These are phyloP conservation scores for Falciphora oryzae DNA, from an alignment of 2,329 filamentous ascomycete species.

Conservation along the genomic window DNA sequence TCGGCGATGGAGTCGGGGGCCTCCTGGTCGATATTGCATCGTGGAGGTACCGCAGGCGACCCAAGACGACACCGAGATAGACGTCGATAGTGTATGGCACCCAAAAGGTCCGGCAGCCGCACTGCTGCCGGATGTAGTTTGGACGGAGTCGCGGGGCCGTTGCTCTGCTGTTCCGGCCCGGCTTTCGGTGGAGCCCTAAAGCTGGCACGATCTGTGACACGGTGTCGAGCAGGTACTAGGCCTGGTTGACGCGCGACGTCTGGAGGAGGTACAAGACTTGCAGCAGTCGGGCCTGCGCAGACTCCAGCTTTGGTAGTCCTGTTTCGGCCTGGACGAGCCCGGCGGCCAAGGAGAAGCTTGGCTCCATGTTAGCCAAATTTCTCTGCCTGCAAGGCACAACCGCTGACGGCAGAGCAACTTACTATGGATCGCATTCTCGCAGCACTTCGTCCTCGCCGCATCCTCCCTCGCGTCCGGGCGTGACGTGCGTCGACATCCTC, in stretches of 20 bases:
- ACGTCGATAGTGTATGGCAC: conserved; percentile 56
- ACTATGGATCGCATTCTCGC: conserved; percentile 2
- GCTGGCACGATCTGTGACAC: conserved; percentile 45
- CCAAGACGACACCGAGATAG: conserved; percentile 58
- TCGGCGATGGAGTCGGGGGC: conserved; percentile 52
- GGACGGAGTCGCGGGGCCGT: conserved; percentile 13
- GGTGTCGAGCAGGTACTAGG: conserved; percentile 54
- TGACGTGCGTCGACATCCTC: not conserved
- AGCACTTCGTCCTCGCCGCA: conserved; percentile 34
- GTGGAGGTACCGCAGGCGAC: conserved; percentile 53
- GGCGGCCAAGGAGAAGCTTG: conserved; percentile 33
- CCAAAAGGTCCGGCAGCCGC: conserved; percentile 55
- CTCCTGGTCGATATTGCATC: conserved; percentile 58
- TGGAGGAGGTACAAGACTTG: conserved; percentile 53
- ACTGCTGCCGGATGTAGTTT: conserved; percentile 44
- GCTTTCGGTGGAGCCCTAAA: conserved; percentile 29
- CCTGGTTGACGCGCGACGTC: conserved; percentile 53
- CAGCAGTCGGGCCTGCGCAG: conserved; percentile 48
- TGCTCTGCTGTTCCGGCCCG: conserved; percentile 16
- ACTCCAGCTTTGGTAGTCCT: conserved; percentile 47
- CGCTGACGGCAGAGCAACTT: no score
- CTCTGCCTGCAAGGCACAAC: no score
- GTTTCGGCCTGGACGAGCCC: conserved; percentile 39
- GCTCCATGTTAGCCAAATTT: no score
- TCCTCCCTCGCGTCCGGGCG: conserved; percentile 11